Evolutionary conservation across 2,329 filamentous ascomycete species (phyloP).

Genomic region (Fusarium paranaense): DNA sequence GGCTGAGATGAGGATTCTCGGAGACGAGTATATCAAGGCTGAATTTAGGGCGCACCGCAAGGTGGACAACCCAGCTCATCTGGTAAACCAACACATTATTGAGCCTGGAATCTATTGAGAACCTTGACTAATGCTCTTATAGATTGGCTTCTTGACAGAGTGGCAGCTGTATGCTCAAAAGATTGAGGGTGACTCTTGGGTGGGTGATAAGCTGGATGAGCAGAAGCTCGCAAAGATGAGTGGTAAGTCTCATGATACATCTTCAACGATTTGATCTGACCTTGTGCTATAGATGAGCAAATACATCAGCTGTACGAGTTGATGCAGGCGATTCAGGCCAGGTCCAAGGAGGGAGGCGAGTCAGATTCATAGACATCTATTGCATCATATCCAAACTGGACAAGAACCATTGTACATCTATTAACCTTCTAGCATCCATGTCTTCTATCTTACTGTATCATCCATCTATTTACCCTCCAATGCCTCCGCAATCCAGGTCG

Average conservation of each 20-base stretch:
- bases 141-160: constrained; percentile 96
- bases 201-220: constrained; percentile 84
- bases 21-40: constrained; percentile 92
- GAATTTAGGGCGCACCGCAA: constrained; percentile 89
- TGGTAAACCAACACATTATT: constrained; percentile 67
- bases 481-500: constrained; percentile 68
- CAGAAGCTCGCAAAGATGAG: constrained; percentile 93
- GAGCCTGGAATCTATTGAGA: background rate
- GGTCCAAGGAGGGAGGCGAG: constrained; percentile 40
- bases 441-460: constrained; percentile 4
- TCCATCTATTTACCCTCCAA: constrained; percentile 50
- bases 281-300: constrained; percentile 78
- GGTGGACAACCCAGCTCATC: constrained; percentile 90
- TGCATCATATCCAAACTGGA: constrained; percentile 26
- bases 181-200: constrained; percentile 88
- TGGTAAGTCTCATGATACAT: constrained; percentile 65
- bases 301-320: constrained; percentile 93
- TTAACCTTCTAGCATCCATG: constrained; percentile 1
- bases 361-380: constrained; percentile 38
- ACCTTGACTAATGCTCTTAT: constrained; percentile 19
- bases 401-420: constrained; percentile 26
- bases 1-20: constrained; percentile 80
- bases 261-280: constrained; percentile 11
- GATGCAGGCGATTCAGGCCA: constrained; percentile 80
- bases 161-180: constrained; percentile 97